These are phyloP conservation scores for Ascochyta koolunga DNA, from an alignment of 2,329 filamentous ascomycete genomes.

Conservation along the genomic window DNA sequence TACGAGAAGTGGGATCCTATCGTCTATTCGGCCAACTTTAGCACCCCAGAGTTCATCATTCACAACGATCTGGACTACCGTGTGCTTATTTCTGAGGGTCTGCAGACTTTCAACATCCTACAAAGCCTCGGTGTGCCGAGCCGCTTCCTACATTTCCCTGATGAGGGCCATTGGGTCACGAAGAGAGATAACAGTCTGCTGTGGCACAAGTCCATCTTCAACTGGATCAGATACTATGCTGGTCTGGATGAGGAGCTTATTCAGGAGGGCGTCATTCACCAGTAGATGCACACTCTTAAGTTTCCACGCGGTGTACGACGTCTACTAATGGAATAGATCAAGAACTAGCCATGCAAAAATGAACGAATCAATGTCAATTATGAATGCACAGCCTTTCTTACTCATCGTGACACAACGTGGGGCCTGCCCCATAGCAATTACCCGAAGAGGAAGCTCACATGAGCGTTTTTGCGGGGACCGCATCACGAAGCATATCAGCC, in stretches of 20 bases:
- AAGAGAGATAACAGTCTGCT: constrained; percentile 88
- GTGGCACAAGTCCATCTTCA: constrained; percentile 70
- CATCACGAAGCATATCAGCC: background rate
- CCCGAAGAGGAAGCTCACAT: background rate
- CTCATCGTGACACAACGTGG: background rate
- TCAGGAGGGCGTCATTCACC: constrained; percentile 40
- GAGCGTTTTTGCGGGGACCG: background rate
- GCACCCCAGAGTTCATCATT: constrained; percentile 85
- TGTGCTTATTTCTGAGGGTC: constrained; percentile 81
- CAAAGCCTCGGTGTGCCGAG: constrained; percentile 78
- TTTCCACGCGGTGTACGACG: background rate
- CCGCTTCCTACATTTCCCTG: constrained; percentile 79
- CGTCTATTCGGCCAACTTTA: constrained; percentile 70
- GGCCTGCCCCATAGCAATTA: background rate
- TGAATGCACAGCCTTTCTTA: background rate
- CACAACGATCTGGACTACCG: constrained; percentile 90
- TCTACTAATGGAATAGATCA: background rate
- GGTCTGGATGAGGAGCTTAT: constrained; percentile 40
- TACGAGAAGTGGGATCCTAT: constrained; percentile 66
- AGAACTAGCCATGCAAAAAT: no score
- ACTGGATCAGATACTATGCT: constrained; percentile 45
- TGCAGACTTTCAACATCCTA: constrained; percentile 84
- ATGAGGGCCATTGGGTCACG: constrained; percentile 80
- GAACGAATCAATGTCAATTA: background rate
- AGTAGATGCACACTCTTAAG: constrained; percentile 19